phyloP scores from a whole-genome alignment of 257 asterid species.

The Paraleonurus japonicus region DNA sequence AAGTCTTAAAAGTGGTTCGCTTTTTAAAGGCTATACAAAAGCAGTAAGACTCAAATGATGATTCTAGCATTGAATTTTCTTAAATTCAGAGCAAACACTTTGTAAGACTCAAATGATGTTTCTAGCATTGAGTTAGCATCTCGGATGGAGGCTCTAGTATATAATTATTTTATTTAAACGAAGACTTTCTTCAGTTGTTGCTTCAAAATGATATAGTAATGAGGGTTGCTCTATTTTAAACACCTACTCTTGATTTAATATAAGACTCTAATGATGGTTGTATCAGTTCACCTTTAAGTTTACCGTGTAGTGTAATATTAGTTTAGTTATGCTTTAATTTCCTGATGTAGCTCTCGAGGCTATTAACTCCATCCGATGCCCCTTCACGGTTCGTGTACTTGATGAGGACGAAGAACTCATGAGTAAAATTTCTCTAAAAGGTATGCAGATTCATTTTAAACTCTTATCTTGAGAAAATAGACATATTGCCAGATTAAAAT shows the following conservation, averaged over 20 bases:
- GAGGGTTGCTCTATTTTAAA: not conserved
- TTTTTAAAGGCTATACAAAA: not conserved
- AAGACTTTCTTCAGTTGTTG: not conserved
- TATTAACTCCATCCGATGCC: conserved; percentile 44
- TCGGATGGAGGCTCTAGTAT: not conserved
- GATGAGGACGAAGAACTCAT: conserved; percentile 59
- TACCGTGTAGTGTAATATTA: not conserved
- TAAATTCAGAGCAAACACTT: not conserved
- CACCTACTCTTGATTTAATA: not conserved
- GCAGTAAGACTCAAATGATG: not conserved
- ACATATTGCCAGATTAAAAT: not conserved
- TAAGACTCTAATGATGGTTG: not conserved
- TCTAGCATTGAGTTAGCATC: not conserved
- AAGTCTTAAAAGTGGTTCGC: not conserved
- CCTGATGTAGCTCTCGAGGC: conserved; percentile 80
- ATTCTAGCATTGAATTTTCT: not conserved
- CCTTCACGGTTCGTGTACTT: conserved; percentile 61
- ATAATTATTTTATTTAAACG: not conserved
- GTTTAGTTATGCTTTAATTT: conserved; percentile 15
- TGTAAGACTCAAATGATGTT: not conserved
- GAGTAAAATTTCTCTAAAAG: conserved; percentile 59
- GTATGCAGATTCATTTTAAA: conserved; percentile 34
- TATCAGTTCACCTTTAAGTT: not conserved
- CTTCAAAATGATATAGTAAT: not conserved
- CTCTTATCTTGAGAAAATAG: conserved; percentile 7